Conservation (phyloP, 2,329 filamentous ascomycete genomes). For the Elsinoe australis region DNA sequence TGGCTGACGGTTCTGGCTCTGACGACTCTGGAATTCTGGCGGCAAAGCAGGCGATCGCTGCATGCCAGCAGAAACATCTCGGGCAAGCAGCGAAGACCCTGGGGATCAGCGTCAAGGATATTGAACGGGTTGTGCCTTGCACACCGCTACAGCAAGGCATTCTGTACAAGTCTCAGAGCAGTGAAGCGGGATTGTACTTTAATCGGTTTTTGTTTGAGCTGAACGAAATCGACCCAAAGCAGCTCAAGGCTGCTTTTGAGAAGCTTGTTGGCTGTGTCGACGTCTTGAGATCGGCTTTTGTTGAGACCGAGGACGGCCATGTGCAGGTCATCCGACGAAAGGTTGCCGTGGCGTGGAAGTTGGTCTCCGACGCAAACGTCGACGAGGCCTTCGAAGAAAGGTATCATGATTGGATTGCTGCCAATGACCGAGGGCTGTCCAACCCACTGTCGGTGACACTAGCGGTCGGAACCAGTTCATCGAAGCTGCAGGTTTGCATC, state of each 20-base stretch:
- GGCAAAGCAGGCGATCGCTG: conserved; percentile 53
- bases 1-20: conserved; percentile 22
- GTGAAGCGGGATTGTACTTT: conserved; percentile 59
- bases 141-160: conserved; percentile 83
- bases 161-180: conserved; percentile 60
- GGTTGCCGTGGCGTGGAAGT: conserved; percentile 5
- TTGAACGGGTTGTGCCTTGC: conserved; percentile 73
- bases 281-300: conserved; percentile 65
- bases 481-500: conserved; percentile 55
- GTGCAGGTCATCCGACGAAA: conserved; percentile 58
- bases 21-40: conserved; percentile 34
- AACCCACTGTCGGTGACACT: conserved; percentile 48
- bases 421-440: conserved; percentile 44
- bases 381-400: conserved; percentile 31
- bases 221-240: conserved; percentile 37
- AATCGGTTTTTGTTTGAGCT: conserved; percentile 63
- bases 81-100: conserved; percentile 48
- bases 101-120: conserved; percentile 41
- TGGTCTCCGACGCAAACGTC: no score
- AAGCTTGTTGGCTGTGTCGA: conserved; percentile 46
- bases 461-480: conserved; percentile 28
- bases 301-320: conserved; percentile 65
- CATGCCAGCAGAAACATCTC: conserved; percentile 56
- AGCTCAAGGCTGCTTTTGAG: conserved; percentile 53
- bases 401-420: conserved; percentile 46